phyloP scores from a whole-genome alignment of 2,329 filamentous ascomycete genomes.

The Phaeomoniella chlamydospora region DNA sequence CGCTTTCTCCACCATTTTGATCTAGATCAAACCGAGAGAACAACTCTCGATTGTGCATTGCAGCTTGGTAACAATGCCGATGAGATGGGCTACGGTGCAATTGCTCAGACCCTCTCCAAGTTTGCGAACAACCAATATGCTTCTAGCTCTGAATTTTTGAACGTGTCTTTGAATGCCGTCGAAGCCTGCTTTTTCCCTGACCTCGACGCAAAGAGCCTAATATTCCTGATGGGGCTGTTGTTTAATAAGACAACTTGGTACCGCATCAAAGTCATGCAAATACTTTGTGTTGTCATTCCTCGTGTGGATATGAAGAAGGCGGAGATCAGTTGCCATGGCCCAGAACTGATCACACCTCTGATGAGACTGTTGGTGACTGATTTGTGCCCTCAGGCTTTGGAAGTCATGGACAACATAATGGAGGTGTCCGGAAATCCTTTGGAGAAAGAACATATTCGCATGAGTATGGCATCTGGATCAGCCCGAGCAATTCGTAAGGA shows the following conservation, averaged over 20 bases:
- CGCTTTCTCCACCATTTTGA: slow-evolving; percentile 72
- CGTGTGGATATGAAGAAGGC: slow-evolving; percentile 86
- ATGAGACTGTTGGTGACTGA: slow-evolving; percentile 82
- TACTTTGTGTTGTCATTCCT: slow-evolving; percentile 71
- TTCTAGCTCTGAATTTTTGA: slow-evolving; percentile 60
- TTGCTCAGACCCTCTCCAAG: slow-evolving; percentile 55
- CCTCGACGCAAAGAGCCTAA: slow-evolving; percentile 70
- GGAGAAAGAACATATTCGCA: slow-evolving; percentile 85
- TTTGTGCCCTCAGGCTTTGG: slow-evolving; percentile 80
- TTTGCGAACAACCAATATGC: slow-evolving; percentile 56
- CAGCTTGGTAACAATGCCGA: slow-evolving; percentile 61
- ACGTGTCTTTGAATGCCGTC: slow-evolving; percentile 58
- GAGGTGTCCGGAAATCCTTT: slow-evolving; percentile 82
- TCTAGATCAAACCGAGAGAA: slow-evolving; percentile 38
- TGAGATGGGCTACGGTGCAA: slow-evolving; percentile 49
- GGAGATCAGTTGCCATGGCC: slow-evolving; percentile 79
- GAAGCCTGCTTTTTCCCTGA: slow-evolving; percentile 66
- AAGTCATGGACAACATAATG: slow-evolving; percentile 90
- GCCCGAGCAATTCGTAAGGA: slow-evolving; percentile 81
- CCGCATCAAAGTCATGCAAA: slow-evolving; percentile 82
- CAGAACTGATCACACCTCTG: slow-evolving; percentile 87
- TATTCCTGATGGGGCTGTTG: slow-evolving; percentile 79
- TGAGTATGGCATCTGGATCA: slow-evolving; percentile 92
- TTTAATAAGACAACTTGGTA: slow-evolving; percentile 85
- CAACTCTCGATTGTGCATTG: slow-evolving; percentile 49